Evolutionary conservation across 371 early-diverging fungal species (phyloP), one percentile per base, ranked within the genome.

Genomic region (Syncephalastrum sp.): DNA sequence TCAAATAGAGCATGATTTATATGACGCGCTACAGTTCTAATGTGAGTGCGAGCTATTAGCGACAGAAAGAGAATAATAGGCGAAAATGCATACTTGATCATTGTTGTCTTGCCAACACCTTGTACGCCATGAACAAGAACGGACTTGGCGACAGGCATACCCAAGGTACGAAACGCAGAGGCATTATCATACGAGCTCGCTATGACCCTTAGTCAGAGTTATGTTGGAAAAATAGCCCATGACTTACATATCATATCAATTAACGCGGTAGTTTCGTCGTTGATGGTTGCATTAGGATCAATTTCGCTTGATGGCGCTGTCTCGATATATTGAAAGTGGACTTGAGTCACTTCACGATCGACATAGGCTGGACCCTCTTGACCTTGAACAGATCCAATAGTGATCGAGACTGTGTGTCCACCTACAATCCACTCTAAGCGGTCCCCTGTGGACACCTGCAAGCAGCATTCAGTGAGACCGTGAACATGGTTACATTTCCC

Each of bases 71-170:
- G 5, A 14, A 42, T 5, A 17, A 7, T 25, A 14, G 13, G 17
- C 23, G 13, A 5, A 8, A 12, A 16, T 55, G 13, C n/a, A 47
- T 74, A 69, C 75, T 54, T 64, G 13, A 71, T 56, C 14, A 69
- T n/a, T n/a, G 68, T 67, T 10, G 47, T 54, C 41, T 77, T 77
- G 5, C 77, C 77, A 14, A 73, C 73, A 12, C 77, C 77, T 19
- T 71, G 51, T 3, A 70, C 69, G 16, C 77, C 77, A 47, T 77
- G 73, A 12, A 77, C 24, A 50, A 77, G 62, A 19, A 77, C 61
- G n/a, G 77, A 70, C 53, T 73, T 77, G 13, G 67, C 68, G 17
- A 63, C 61, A 5, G 73, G 69, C 23, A 77, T 69, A 25, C 63
- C 58, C n/a, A 77, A 41, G 33, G 42, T 24, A 10, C 57, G 59